phyloP scores from a whole-genome alignment of 1,284 basidiomycete species.

The Pseudozyma flocculosa region DNA sequence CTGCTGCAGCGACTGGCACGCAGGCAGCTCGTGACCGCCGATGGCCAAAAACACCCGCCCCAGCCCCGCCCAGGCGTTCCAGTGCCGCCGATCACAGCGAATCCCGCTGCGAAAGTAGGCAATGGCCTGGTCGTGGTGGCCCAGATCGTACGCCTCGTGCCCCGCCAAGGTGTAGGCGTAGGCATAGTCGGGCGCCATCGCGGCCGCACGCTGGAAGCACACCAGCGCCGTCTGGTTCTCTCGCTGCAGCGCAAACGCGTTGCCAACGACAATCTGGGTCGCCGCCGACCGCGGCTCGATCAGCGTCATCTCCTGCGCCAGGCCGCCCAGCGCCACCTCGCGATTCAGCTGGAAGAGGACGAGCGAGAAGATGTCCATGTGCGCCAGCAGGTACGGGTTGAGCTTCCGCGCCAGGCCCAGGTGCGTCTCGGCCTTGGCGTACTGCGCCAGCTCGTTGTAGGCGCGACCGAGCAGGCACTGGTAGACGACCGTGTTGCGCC shows the following conservation, averaged over 20 bases:
- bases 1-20: constrained; percentile 41
- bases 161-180: constrained; percentile 56
- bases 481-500: constrained; percentile 30
- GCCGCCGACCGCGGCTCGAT: constrained; percentile 37
- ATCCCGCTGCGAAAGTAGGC: constrained; percentile 51
- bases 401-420: constrained; percentile 31
- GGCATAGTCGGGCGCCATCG: constrained; percentile 46
- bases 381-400: constrained; percentile 35
- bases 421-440: constrained; percentile 44
- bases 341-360: constrained; percentile 57
- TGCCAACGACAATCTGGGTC: constrained; percentile 52
- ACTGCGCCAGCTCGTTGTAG: constrained; percentile 47
- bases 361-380: constrained; percentile 55
- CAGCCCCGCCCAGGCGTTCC: constrained; percentile 55
- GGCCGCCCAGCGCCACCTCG: constrained; percentile 48
- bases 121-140: constrained; percentile 42
- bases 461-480: constrained; percentile 44
- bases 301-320: constrained; percentile 46
- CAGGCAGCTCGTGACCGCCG: constrained; percentile 38
- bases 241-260: constrained; percentile 52
- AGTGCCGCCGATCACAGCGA: constrained; percentile 48
- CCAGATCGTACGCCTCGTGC: constrained; percentile 52
- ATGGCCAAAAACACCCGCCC: constrained; percentile 45
- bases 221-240: constrained; percentile 51
- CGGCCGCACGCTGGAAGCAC: constrained; percentile 49